A percentile compares a stretch with the other conserved stretches of the same genome.
phyloP scores from a whole-genome alignment of 176 grass and related monocot species.

The Musa beccarii region DNA sequence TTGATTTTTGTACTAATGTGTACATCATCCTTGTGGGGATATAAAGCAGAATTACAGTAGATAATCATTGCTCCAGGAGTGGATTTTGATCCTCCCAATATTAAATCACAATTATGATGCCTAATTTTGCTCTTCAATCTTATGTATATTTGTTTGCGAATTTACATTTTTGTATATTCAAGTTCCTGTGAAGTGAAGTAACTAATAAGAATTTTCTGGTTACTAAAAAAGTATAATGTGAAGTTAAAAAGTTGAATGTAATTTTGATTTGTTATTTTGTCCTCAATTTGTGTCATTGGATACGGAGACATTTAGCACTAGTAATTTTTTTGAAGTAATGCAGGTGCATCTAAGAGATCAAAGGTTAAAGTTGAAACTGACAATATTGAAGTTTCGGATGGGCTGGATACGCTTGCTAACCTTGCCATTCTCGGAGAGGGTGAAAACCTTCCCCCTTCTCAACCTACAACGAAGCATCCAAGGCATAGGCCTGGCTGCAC shows the following conservation, averaged over 20 bases:
- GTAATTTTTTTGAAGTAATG: background rate
- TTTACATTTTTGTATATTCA: background rate
- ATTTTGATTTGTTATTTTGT: background rate
- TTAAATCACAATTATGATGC: background rate
- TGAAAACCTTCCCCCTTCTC: constrained; percentile 42
- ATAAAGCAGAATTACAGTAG: background rate
- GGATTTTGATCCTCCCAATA: background rate
- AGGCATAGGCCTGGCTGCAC: constrained; percentile 85
- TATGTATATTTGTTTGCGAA: background rate
- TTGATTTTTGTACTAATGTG: no score
- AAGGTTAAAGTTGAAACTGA: constrained; percentile 42
- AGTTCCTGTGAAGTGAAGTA: background rate
- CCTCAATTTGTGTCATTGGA: background rate
- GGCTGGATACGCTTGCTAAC: constrained; percentile 84
- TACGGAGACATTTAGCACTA: background rate
- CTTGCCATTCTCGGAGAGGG: constrained; percentile 86
- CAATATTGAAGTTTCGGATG: constrained; percentile 56
- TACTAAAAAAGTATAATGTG: no score
- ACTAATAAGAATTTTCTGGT: background rate
- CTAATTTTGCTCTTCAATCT: background rate
- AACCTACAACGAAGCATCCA: constrained; percentile 84
- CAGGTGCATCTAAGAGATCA: constrained; percentile 49
- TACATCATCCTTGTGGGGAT: background rate
- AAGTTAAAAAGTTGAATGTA: background rate
- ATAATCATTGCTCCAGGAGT: background rate